phyloP scores from a whole-genome alignment of 192 early-diverging fungal genomes.

The Linderina pennispora region DNA sequence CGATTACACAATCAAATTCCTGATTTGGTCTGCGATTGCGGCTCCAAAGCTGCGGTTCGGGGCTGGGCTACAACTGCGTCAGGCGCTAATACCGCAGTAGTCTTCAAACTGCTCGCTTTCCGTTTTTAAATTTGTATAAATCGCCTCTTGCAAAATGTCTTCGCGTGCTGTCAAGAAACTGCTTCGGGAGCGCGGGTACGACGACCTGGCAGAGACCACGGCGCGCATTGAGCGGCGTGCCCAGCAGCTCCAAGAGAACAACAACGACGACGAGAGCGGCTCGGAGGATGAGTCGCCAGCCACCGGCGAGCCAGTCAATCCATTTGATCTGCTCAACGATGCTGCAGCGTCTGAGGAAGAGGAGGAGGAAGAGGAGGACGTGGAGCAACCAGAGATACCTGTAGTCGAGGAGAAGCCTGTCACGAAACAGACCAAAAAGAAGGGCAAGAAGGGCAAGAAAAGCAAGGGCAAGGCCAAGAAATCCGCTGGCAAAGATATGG shows the following conservation, averaged over 20 bases:
- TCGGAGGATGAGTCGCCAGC: not conserved
- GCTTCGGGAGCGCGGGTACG: slow-evolving; percentile 39
- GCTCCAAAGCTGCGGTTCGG: no score
- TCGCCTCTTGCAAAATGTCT: slow-evolving; percentile 45
- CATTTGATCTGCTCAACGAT: slow-evolving; percentile 39
- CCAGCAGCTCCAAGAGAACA: not conserved
- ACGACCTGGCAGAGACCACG: slow-evolving; percentile 31
- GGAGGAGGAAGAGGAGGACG: not conserved
- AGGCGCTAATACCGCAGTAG: no score
- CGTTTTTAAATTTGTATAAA: no score
- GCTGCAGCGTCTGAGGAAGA: no score
- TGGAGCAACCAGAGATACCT: not conserved
- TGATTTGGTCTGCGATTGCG: no score
- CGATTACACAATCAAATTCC: no score
- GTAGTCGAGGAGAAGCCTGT: no score
- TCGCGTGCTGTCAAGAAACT: slow-evolving; percentile 37
- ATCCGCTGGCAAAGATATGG: not conserved
- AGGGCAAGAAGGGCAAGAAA: slow-evolving; percentile 7
- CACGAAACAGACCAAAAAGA: no score
- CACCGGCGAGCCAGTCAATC: not conserved
- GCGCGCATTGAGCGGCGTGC: slow-evolving; percentile 18
- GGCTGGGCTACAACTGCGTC: no score
- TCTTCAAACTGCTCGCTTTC: no score
- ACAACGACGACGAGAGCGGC: slow-evolving; percentile 1
- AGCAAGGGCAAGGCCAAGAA: slow-evolving; percentile 8